A percentile compares a stretch with the other conserved stretches of the same genome.
Conservation (phyloP, 2,329 filamentous ascomycete genomes). For the Diplodia intermedia region DNA sequence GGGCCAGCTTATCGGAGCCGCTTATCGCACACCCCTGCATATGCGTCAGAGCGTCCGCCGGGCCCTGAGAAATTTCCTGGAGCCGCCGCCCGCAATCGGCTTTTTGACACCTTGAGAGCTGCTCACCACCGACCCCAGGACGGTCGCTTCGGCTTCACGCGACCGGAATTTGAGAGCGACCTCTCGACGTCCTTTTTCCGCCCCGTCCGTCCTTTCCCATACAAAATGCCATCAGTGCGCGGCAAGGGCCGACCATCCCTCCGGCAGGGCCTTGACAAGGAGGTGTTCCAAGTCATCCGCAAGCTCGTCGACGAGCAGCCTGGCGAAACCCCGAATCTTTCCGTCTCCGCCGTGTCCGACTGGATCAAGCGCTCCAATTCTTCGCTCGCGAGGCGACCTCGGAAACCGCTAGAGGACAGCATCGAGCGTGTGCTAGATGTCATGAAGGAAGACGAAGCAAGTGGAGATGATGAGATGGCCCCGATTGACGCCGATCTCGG, state of each 20-base stretch:
- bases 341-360: slow-evolving; percentile 72
- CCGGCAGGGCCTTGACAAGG: slow-evolving; percentile 52
- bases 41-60: neutral
- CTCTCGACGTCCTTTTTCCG: neutral
- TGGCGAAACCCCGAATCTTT: slow-evolving; percentile 56
- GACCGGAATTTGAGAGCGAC: neutral
- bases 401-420: slow-evolving; percentile 80
- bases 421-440: slow-evolving; percentile 82
- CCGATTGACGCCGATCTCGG: slow-evolving; percentile 52
- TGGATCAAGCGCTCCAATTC: slow-evolving; percentile 86
- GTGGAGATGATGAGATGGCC: slow-evolving; percentile 62
- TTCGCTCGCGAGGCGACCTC: slow-evolving; percentile 80
- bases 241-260: slow-evolving; percentile 40
- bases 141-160: neutral
- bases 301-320: slow-evolving; percentile 75
- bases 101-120: neutral
- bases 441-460: slow-evolving; percentile 68
- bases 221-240: slow-evolving; percentile 17
- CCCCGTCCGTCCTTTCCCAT: neutral
- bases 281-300: slow-evolving; percentile 76
- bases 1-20: neutral
- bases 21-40: slow-evolving; percentile 20
- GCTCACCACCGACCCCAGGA: too few relatives aligned
- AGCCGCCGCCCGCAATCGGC: neutral
- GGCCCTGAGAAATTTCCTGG: slow-evolving; percentile 9